phyloP scores from a whole-genome alignment of 2,329 filamentous ascomycete species.

The Aplosporella prunicola region DNA sequence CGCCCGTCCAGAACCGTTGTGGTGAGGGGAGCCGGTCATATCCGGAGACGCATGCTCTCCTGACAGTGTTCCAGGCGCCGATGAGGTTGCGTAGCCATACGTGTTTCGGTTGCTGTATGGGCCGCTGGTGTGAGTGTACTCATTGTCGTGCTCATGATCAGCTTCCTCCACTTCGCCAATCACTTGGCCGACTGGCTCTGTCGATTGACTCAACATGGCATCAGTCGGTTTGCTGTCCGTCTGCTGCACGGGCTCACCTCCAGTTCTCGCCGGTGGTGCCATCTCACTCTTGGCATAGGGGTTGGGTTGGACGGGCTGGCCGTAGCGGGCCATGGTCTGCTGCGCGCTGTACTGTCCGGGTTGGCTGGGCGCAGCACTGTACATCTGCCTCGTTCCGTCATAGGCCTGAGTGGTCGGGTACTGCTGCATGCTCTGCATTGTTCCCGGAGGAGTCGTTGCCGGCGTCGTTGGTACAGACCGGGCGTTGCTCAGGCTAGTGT shows the following conservation, averaged over 20 bases:
- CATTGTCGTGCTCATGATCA: slow-evolving; percentile 67
- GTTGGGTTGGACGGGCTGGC: slow-evolving; percentile 40
- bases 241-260: slow-evolving; percentile 52
- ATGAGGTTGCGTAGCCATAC: slow-evolving; percentile 66
- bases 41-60: slow-evolving; percentile 68
- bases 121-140: slow-evolving; percentile 75
- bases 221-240: slow-evolving; percentile 56
- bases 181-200: slow-evolving; percentile 44
- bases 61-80: slow-evolving; percentile 55
- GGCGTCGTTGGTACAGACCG: slow-evolving; percentile 87
- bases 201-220: slow-evolving; percentile 43
- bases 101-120: slow-evolving; percentile 61
- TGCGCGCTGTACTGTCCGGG: slow-evolving; percentile 61
- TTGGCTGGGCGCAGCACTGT: slow-evolving; percentile 57
- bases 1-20: slow-evolving; percentile 70
- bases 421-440: slow-evolving; percentile 66
- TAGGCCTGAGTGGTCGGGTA: slow-evolving; percentile 67
- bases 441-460: slow-evolving; percentile 78
- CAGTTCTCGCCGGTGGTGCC: slow-evolving; percentile 64
- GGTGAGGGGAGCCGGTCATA: slow-evolving; percentile 75
- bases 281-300: slow-evolving; percentile 78
- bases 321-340: slow-evolving; percentile 57
- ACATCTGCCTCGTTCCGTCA: slow-evolving; percentile 68
- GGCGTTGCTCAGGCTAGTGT: slow-evolving; percentile 66
- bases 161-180: slow-evolving; percentile 56